Evolutionary conservation across 352 stramenopile species (phyloP), one percentile per base, ranked within the genome.

Genomic region (Peronospora farinosa): DNA sequence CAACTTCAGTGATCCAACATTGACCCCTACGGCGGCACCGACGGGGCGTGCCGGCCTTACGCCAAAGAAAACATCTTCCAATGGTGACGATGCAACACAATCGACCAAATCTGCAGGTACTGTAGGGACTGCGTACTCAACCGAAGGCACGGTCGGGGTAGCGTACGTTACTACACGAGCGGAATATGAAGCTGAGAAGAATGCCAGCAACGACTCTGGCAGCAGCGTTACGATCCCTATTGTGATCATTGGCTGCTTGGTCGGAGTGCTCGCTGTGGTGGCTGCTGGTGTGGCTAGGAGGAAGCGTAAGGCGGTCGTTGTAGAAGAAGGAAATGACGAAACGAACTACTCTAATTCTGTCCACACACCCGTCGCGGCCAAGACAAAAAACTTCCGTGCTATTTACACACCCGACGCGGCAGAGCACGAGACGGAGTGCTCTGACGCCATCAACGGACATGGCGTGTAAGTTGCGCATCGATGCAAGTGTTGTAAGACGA

Each of bases 261-360:
- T 70, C 7, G 71, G 52, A 23, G 65, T 69, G n/a, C 60, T 77
- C 10, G 71, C 52, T 32, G 61, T 67, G 3, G 63, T 69, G 27
- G 71, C 60, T 33, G 64, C 74, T 35, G 53, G 64, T 27, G 40
- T 77, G 33, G 42, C 75, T 52, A 67, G 51, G 11, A 53, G 57
- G 53, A 82, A 77, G 47, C 71, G 68, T 42, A 63, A 67, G 56
- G 46, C 45, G 8, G 36, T 13, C 16, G 16, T 44, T 35, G 36
- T 48, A 25, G 19, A 16, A 13, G 8, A 39, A 2, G 33, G 5
- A 39, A 6, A 51, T 47, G 30, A 23, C 28, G 55, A 58, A 39
- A 49, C 39, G 21, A 35, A 48, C 31, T 56, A 72, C 56, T 63
- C 64, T 33, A 60, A 58, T 31, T 57, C 59, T 13, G 64, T 74